These are phyloP conservation scores for Pharnaceum exiguum DNA, from an alignment of 148 eudicot genomes.

Conservation along the genomic window DNA sequence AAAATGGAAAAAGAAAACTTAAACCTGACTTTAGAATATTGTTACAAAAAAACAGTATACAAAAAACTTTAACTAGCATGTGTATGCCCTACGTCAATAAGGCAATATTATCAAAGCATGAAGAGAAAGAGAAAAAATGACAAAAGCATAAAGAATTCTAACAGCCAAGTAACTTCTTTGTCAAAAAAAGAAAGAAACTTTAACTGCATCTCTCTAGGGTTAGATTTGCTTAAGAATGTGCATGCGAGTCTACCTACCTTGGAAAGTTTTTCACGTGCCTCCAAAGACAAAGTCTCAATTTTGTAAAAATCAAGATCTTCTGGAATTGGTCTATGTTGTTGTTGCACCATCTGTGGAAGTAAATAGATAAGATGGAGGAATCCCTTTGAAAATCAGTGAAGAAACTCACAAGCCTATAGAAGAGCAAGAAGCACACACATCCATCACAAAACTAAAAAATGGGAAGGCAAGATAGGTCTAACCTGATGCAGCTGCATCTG, in stretches of 20 bases:
- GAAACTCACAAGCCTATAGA: neutral
- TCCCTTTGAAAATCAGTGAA: neutral
- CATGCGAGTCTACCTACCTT: constrained; percentile 47
- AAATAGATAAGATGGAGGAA: neutral
- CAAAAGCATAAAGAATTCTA: no score
- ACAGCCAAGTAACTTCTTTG: no score
- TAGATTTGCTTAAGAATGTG: constrained; percentile 2
- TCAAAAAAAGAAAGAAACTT: no score
- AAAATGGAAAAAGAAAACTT: no score
- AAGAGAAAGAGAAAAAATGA: no score
- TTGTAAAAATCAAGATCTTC: constrained; percentile 77
- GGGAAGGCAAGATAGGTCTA: neutral
- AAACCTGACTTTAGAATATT: no score
- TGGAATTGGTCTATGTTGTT: constrained; percentile 81
- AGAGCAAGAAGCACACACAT: neutral
- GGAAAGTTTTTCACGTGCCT: constrained; percentile 92
- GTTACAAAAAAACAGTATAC: no score
- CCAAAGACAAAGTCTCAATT: constrained; percentile 79
- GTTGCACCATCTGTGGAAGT: constrained; percentile 67
- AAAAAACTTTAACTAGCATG: no score
- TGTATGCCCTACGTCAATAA: no score
- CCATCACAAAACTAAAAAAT: neutral
- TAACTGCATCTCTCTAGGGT: neutral
- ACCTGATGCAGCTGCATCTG: constrained; percentile 88
- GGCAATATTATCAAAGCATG: no score